These are phyloP conservation scores for Carpinus fangiana DNA, from an alignment of 306 rosid genomes.

Conservation along the genomic window DNA sequence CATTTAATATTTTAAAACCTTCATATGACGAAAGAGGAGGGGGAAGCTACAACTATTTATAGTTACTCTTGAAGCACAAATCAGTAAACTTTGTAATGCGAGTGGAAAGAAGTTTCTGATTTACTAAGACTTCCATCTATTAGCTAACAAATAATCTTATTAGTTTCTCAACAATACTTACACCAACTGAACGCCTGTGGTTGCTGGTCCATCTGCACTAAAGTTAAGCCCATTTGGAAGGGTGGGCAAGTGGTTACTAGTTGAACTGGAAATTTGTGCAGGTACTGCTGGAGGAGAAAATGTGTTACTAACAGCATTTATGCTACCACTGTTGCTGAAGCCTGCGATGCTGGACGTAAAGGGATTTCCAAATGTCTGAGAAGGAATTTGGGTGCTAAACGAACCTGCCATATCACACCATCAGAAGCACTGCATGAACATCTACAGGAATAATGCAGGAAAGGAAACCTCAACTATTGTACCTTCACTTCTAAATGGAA, in stretches of 20 bases:
- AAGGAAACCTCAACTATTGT: slow-evolving; percentile 6
- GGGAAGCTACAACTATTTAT: neutral
- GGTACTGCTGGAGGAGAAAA: slow-evolving; percentile 34
- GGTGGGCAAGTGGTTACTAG: slow-evolving; percentile 29
- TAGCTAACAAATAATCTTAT: slow-evolving; percentile 19
- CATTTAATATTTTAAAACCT: neutral
- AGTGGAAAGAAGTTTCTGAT: neutral
- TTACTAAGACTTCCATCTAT: neutral
- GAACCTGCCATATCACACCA: slow-evolving; percentile 16
- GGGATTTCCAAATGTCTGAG: slow-evolving; percentile 33
- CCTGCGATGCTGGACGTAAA: slow-evolving; percentile 38
- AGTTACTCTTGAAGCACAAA: slow-evolving; percentile 3
- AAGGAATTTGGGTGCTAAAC: slow-evolving; percentile 38
- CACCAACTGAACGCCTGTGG: slow-evolving; percentile 41
- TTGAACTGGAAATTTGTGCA: slow-evolving; percentile 35
- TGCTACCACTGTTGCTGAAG: slow-evolving; percentile 32
- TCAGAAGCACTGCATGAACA: slow-evolving; percentile 3
- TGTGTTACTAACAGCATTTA: slow-evolving; percentile 38
- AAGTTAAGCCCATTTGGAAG: slow-evolving; percentile 31
- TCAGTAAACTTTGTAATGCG: neutral
- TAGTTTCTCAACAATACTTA: slow-evolving; percentile 42
- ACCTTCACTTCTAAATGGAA: slow-evolving; percentile 32
- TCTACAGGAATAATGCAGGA: slow-evolving; percentile 2
- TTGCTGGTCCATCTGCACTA: slow-evolving; percentile 32
- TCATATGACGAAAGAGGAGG: neutral